Evolutionary conservation across 805 yeast species (phyloP).

Genomic region (Crinitomyces ghanaensis): DNA sequence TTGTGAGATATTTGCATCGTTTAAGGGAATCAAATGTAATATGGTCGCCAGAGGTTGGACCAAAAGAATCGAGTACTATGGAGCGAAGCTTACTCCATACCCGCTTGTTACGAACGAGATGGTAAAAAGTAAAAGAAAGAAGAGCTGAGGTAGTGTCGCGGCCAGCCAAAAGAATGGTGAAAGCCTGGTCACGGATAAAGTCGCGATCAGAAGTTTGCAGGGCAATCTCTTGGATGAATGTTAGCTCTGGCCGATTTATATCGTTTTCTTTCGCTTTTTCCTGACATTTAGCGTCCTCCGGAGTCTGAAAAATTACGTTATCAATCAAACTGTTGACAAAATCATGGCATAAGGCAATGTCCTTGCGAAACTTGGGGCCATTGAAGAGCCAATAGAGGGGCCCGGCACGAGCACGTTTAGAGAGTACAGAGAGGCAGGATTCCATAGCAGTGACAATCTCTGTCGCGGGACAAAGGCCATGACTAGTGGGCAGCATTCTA

Average conservation of each 20-base stretch:
- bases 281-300: conserved; percentile 22
- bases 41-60: conserved; percentile 16
- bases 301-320: conserved; percentile 33
- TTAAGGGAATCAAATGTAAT: conserved; percentile 38
- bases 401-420: conserved; percentile 10
- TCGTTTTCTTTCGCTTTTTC: conserved; percentile 15
- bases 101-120: conserved; percentile 32
- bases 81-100: conserved; percentile 27
- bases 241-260: conserved; percentile 33
- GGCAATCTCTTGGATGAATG: conserved; percentile 38
- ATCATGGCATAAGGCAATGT: conserved; percentile 23
- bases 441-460: neutral
- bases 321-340: too few species aligned
- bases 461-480: neutral
- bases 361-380: conserved; percentile 23
- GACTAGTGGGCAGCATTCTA: conserved; percentile 1
- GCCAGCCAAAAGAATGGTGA: conserved; percentile 42
- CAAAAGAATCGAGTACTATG: conserved; percentile 29
- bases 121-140: conserved; percentile 34
- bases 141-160: conserved; percentile 45
- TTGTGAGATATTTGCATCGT: conserved; percentile 36
- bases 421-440: neutral
- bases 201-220: conserved; percentile 39
- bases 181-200: conserved; percentile 38
- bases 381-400: conserved; percentile 15